Base-by-base conservation (phyloP, 805 yeast genomes). In the Starmerella lactis-condensi region DNA sequence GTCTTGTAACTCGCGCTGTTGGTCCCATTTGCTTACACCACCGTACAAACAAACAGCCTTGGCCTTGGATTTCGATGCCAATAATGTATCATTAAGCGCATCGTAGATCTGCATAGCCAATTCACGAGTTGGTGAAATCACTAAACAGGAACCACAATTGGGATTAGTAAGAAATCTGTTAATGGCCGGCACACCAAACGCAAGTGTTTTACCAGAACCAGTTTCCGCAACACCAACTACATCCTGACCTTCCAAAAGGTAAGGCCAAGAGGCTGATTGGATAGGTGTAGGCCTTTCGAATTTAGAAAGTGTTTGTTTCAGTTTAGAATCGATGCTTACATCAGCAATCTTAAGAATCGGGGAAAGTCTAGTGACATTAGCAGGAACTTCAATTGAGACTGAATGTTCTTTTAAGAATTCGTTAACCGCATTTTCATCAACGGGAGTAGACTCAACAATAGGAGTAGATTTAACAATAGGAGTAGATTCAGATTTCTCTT, bases 161-260 rank as follows among this genome's bases (percentile, higher is more conserved):
- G 24, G n/a, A 5, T 33, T 22, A n/a, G 59, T 48, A 24, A 71
- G 46, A 35, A 85, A 58, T 39, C 72, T 71, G 48, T 79, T 64
- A 32, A 85, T 66, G n/a, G 95, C 94, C 29, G 99, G 98, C 20
- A 89, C 89, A 52, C 94, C 93, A 52, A 85, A 89, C 0, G 94
- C 96, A 57, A 85, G 75, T 1, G 98, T 85, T 56, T 85, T 85
- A 49, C 98, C 98, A 1, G 94, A 79, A 23, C 98, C 98, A 3
- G 98, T 85, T 58, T 85, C 95, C 10, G 98, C 98, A 41, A 85
- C 93, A 53, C 96, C 98, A 42, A 85, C 69, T 17, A 83, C 92
- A 51, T 85, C 98, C 36, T 73, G 65, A 12, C 76, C 75, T 14
- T 67, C 57, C 30, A 82, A 57, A 32, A 85, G 57, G 49, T 69